Conservation (phyloP, 2,329 filamentous ascomycete species). For the Gyromitra esculenta region DNA sequence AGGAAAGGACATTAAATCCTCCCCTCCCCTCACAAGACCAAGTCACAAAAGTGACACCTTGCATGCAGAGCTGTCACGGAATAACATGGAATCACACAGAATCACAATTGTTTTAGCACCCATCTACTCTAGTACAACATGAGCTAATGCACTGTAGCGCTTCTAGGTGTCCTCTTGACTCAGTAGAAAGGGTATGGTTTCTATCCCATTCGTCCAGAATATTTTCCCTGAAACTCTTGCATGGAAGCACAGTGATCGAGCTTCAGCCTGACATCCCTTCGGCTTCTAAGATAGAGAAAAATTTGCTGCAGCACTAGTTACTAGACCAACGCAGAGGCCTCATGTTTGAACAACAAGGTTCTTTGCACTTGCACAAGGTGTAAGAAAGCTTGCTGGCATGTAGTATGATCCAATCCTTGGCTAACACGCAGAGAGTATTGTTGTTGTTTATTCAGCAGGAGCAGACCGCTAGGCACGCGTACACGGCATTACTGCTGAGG, state of each 20-base stretch:
- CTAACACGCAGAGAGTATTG: conserved; percentile 2
- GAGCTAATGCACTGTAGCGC: conserved; percentile 25
- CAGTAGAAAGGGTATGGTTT: conserved; percentile 4
- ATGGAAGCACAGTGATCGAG: conserved; percentile 23
- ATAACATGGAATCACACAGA: conserved; percentile 32
- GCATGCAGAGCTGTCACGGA: conserved; percentile 37
- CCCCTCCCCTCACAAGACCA: conserved; percentile 1
- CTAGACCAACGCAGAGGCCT: conserved; percentile 31
- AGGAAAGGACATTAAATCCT: conserved; percentile 5
- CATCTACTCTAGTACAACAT: conserved; percentile 32
- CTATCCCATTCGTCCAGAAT: conserved; percentile 7
- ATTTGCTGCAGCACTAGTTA: conserved; percentile 3
- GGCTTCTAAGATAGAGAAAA: conserved; percentile 6
- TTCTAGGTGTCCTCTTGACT: conserved; percentile 26
- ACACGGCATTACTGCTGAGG: not conserved
- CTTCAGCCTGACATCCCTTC: conserved; percentile 11
- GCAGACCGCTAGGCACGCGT: conserved; percentile 9
- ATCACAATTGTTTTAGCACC: conserved; percentile 20
- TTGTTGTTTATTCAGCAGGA: conserved; percentile 19
- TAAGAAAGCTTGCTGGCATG: conserved; percentile 16
- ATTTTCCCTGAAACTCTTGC: conserved; percentile 10
- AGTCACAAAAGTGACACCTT: conserved; percentile 40
- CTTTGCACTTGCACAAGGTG: conserved; percentile 33
- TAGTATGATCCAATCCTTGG: conserved; percentile 20
- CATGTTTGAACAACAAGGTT: conserved; percentile 30